These are phyloP conservation scores for Xylariaceae sp. DNA, from an alignment of 2,329 filamentous ascomycete species.

Conservation along the genomic window DNA sequence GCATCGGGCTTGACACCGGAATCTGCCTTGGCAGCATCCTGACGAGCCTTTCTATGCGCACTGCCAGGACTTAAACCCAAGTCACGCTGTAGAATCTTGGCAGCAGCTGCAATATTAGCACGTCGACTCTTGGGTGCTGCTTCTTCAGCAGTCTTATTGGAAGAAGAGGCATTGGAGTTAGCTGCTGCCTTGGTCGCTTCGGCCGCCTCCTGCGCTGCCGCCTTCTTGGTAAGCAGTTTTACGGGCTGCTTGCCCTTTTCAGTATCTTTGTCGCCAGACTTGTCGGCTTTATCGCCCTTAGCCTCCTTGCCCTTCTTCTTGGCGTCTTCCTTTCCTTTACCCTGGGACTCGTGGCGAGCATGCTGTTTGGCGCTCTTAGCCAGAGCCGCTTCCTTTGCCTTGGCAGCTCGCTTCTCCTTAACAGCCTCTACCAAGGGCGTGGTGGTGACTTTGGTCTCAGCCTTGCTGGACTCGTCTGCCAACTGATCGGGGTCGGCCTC, in stretches of 20 bases:
- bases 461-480: slow-evolving; percentile 47
- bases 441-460: slow-evolving; percentile 64
- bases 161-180: slow-evolving; percentile 32
- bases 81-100: slow-evolving; percentile 64
- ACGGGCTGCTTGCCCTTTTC: slow-evolving; percentile 58
- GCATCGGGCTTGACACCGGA: slow-evolving; percentile 40
- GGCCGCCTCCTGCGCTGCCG: slow-evolving; percentile 47
- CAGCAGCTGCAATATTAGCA: slow-evolving; percentile 61
- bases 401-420: slow-evolving; percentile 86
- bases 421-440: slow-evolving; percentile 89
- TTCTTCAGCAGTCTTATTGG: slow-evolving; percentile 30
- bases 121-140: slow-evolving; percentile 53
- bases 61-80: slow-evolving; percentile 63
- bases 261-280: slow-evolving; percentile 57
- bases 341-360: slow-evolving; percentile 50
- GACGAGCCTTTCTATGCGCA: slow-evolving; percentile 58
- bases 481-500: slow-evolving; percentile 48
- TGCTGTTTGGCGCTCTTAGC: slow-evolving; percentile 55
- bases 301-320: slow-evolving; percentile 60
- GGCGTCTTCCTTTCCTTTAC: slow-evolving; percentile 53
- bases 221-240: slow-evolving; percentile 62
- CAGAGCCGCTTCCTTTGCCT: slow-evolving; percentile 54
- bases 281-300: slow-evolving; percentile 61
- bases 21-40: slow-evolving; percentile 57
- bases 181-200: slow-evolving; percentile 45